Conservation (phyloP, 108 stramenopile species). For the Hondaea fermentalgiana region DNA sequence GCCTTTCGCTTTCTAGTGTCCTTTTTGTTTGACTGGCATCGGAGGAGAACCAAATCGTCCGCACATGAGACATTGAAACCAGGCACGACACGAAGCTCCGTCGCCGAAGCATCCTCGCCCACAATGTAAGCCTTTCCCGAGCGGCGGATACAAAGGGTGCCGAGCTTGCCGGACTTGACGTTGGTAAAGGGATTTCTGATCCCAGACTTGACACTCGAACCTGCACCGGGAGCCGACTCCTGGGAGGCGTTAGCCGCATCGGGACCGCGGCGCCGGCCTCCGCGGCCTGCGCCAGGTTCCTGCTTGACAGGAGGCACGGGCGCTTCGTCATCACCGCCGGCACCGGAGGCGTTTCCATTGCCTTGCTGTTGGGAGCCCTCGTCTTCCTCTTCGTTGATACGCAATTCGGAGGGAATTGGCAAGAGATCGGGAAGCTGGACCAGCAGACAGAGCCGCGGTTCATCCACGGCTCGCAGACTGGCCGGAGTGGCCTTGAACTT, state of each 20-base stretch:
- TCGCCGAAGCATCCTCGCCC: background rate
- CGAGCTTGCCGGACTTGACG: background rate
- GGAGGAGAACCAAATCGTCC: background rate
- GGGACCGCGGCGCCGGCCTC: too few species aligned
- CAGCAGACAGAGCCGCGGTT: background rate
- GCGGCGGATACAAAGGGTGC: background rate
- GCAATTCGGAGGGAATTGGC: background rate
- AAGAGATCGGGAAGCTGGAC: background rate
- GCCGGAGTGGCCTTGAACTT: background rate
- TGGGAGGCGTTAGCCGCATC: too few species aligned
- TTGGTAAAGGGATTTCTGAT: background rate
- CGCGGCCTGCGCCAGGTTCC: background rate
- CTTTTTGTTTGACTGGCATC: background rate
- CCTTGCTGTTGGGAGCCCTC: background rate
- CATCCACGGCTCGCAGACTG: background rate
- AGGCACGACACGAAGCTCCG: background rate
- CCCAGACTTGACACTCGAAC: background rate
- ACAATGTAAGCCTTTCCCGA: background rate
- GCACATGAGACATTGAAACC: slow-evolving; percentile 1
- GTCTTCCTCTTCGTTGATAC: background rate
- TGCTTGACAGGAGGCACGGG: background rate
- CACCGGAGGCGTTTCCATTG: background rate
- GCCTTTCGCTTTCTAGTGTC: too few species aligned
- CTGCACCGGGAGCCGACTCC: background rate
- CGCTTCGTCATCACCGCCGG: background rate